Conservation (phyloP, 2,329 filamentous ascomycete species). For the Sclerotinia minor region DNA sequence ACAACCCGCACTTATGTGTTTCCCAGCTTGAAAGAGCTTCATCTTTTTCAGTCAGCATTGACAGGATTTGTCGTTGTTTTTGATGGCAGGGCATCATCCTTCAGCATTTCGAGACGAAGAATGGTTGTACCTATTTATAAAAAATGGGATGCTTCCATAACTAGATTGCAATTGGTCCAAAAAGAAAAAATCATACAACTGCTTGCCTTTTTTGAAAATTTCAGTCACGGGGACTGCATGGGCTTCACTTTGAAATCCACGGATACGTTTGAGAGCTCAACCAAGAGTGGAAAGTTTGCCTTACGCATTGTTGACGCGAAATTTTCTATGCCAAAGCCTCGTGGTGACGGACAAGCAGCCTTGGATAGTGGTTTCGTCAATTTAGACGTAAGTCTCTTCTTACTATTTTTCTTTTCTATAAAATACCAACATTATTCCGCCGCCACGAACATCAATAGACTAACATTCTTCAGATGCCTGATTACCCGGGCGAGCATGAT, state of each 20-base stretch:
- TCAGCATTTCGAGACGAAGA: slow-evolving; percentile 78
- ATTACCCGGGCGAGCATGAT: slow-evolving; percentile 89
- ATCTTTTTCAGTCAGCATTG: slow-evolving; percentile 74
- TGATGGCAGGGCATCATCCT: slow-evolving; percentile 69
- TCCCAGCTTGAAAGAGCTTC: slow-evolving; percentile 65
- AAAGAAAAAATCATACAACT: slow-evolving; percentile 76
- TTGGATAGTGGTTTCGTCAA: slow-evolving; percentile 74
- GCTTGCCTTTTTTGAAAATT: slow-evolving; percentile 84
- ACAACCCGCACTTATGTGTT: slow-evolving; percentile 72
- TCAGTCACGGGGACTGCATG: slow-evolving; percentile 84
- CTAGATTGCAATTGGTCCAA: slow-evolving; percentile 76
- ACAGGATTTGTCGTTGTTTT: slow-evolving; percentile 79
- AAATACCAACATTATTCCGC: background rate
- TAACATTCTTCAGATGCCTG: slow-evolving; percentile 56
- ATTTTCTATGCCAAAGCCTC: slow-evolving; percentile 72
- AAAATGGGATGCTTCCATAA: slow-evolving; percentile 83
- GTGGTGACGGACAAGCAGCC: slow-evolving; percentile 51
- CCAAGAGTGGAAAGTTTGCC: slow-evolving; percentile 64
- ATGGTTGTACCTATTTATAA: slow-evolving; percentile 94
- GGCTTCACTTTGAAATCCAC: slow-evolving; percentile 83
- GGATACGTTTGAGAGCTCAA: slow-evolving; percentile 74
- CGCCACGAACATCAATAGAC: slow-evolving; percentile 1
- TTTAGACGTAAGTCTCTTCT: slow-evolving; percentile 54
- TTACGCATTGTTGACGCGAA: slow-evolving; percentile 86
- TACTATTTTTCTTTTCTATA: too few species aligned